Conservation (phyloP, 73 alveolate species). For the Tetrahymena malaccensis region DNA sequence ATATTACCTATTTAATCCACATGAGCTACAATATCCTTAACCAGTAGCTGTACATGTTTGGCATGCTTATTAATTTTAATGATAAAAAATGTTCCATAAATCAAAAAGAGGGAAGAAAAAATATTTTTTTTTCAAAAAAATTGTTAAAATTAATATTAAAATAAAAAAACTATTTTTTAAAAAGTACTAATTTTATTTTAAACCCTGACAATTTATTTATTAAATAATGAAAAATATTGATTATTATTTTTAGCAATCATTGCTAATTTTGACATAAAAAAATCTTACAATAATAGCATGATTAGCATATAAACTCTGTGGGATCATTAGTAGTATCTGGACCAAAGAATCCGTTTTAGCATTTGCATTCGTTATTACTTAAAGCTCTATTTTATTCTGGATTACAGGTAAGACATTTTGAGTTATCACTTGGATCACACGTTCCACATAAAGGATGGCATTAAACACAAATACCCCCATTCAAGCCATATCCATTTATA, state of each 20-base stretch:
- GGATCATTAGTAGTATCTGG: neutral
- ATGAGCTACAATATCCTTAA: neutral
- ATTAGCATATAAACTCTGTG: neutral
- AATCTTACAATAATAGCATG: neutral
- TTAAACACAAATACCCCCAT: neutral
- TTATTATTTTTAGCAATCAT: neutral
- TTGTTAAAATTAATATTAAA: too few species aligned
- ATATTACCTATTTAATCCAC: neutral
- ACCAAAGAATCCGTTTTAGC: neutral
- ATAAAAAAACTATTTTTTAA: too few species aligned
- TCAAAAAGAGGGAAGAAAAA: neutral
- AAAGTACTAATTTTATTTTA: too few species aligned
- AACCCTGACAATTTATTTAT: neutral
- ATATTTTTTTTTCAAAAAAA: too few species aligned
- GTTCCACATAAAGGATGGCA: neutral
- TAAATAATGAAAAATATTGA: too few species aligned
- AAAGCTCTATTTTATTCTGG: neutral
- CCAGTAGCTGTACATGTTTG: neutral
- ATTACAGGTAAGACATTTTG: neutral
- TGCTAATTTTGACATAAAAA: neutral
- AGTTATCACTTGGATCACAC: neutral
- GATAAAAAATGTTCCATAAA: neutral
- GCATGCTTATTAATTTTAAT: neutral
- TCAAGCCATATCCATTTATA: neutral
- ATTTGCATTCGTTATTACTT: neutral